Base-by-base conservation (phyloP, 805 yeast genomes). In the Metschnikowia lachancei region DNA sequence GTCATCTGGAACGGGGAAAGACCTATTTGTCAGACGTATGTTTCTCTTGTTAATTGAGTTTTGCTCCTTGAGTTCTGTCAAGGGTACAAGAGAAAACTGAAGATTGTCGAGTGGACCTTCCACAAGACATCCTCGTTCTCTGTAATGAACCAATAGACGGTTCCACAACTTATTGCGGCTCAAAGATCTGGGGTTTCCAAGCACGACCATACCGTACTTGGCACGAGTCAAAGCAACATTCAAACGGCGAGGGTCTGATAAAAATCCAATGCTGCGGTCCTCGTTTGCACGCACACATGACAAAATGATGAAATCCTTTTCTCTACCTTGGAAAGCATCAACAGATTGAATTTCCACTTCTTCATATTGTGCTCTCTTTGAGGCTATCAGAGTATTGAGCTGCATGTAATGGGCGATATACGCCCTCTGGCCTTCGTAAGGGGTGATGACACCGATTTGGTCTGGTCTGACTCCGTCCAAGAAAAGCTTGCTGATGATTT, bases 381-480 rank as follows among this genome's bases (percentile, higher is more conserved):
- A 85, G 3, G 69, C 50, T 8, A 52, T 43, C 49, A 46, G 53
- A 4, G 52, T 86, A 56, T 82, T 83, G 72, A 81, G 64, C 56
- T 79, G 78, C 88, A 91, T 81, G 63, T 86, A 86, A 59, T 84
- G 90, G 9, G 81, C 77, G 42, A 91, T 70, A 61, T 84, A 90
- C 0, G 91, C 87, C 51, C 96, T 72, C 67, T 91, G 97, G 29
- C 96, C 97, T 63, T 89, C 96, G 65, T 91, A 91, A 0, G 97
- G 97, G 5, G 97, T 91, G 46, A 91, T 83, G 33, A 91, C 85
- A 62, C 97, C 97, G 60, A 91, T 91, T 28, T 54, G 54, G 19
- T 74, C 75, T 0, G 96, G 92, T 41, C 72, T 64, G 11, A 91
- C 78, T 16, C 96, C 96, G 52, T 86, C 90, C 52, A 75, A 77